Evolutionary conservation across 2,329 filamentous ascomycete species (phyloP).

Genomic region (Lasiodiplodia sp.): DNA sequence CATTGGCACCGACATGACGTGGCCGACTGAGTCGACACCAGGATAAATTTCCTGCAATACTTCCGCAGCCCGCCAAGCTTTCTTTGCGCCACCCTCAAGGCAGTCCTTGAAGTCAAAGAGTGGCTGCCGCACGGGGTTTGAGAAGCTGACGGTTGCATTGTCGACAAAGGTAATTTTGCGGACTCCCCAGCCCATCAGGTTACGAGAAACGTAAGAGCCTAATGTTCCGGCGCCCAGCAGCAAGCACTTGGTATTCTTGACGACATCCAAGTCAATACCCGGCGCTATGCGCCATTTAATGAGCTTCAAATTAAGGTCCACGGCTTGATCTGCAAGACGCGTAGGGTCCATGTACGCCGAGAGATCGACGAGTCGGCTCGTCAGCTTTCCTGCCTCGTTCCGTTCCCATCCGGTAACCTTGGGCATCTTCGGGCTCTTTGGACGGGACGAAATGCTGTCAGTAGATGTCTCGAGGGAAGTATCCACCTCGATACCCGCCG

Average conservation of each 20-base stretch:
- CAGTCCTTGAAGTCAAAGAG: constrained; percentile 92
- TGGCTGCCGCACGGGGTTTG: constrained; percentile 94
- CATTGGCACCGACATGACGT: constrained; percentile 91
- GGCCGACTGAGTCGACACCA: constrained; percentile 80
- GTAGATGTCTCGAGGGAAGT: constrained; percentile 32
- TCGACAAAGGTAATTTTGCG: constrained; percentile 95
- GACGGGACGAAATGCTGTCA: constrained; percentile 32
- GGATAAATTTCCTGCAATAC: constrained; percentile 88
- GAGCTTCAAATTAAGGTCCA: constrained; percentile 94
- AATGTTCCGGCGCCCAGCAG: constrained; percentile 91
- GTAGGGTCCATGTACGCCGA: constrained; percentile 93
- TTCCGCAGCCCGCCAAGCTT: constrained; percentile 81
- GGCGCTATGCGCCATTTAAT: constrained; percentile 99
- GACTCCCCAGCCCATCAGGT: constrained; percentile 94
- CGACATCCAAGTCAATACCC: constrained; percentile 82
- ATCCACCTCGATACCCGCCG: constrained; percentile 32
- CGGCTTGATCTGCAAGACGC: constrained; percentile 87
- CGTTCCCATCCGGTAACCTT: constrained; percentile 97
- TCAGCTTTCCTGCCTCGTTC: constrained; percentile 78
- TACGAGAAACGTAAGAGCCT: constrained; percentile 91
- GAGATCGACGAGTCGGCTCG: constrained; percentile 79
- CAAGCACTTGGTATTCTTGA: constrained; percentile 89
- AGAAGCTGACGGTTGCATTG: constrained; percentile 91
- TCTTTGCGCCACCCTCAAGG: constrained; percentile 80
- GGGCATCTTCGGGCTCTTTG: constrained; percentile 66